Evolutionary conservation across 768 basidiomycete genomes (phyloP), one percentile per base, ranked within the genome.

Genomic region (Amanita pseudoporphyria): DNA sequence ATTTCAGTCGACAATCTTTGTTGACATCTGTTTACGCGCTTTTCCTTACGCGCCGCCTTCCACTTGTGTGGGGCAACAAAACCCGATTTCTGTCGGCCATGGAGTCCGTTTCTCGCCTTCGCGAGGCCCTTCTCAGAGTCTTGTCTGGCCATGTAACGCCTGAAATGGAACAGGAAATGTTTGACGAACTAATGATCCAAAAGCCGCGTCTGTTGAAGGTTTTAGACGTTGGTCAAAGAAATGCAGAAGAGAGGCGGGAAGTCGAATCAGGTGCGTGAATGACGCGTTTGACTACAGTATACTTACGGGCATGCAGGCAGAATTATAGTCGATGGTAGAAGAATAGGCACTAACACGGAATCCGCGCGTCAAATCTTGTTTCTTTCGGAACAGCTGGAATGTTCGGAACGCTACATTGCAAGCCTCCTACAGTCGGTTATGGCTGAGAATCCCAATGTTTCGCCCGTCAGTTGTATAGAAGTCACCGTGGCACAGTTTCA

Each of bases 351-450:
- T 55, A 90, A 88, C 62, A 64, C 78, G 12, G 85, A 92, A 60
- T 91, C 92, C 64, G 81, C 80, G 12, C 79, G 77, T 44, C 88
- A 88, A 62, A 78, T 74, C 49, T 63, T 87, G 49, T 87, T 89
- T 64, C 77, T 94, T 49, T 79, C 92, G 0, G 80, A 86, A 59
- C 79, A 88, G 48, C 81, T 96, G 47, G 74, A 79, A 57, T 81
- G 81, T 55, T 94, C 92, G 10, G 92, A 95, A 67, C 79, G 82
- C 56, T 81, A 87, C 64, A 67, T 82, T 45, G 87, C 90, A 3
- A 71, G 71, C 18, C 74, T 90, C 14, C 69, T 90, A 40, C 78
- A 85, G 51, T 66, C 74, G 18, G 71, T 84, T 36, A 81, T 82
- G 67, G 57, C 73, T 1, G 67, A 73, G 52, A 80, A 82, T 57